A percentile compares a stretch with the other conserved stretches of the same genome.
phyloP scores from a whole-genome alignment of 768 basidiomycete genomes.

The Leccinum longicurvipes region DNA sequence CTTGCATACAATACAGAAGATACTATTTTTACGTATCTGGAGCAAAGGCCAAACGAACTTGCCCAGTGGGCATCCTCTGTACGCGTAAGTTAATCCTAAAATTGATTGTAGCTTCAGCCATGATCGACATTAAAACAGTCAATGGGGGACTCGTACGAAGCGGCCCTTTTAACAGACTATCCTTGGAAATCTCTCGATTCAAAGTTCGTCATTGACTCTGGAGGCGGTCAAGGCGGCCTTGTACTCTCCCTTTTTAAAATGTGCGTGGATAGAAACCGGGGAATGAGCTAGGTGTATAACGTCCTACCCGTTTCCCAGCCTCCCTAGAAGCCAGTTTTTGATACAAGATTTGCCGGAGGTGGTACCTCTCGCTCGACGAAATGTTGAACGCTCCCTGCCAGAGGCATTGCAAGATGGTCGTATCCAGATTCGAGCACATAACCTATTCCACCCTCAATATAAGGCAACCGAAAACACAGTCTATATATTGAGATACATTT shows the following conservation, averaged over 20 bases:
- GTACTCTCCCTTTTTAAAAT: conserved; percentile 1
- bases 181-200: conserved; percentile 1
- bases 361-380: neutral
- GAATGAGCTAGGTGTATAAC: neutral
- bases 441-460: neutral
- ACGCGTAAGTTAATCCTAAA: neutral
- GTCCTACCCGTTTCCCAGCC: neutral
- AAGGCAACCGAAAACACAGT: neutral
- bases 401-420: neutral
- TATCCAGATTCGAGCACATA: neutral
- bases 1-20: neutral
- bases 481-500: neutral
- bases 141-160: conserved; percentile 3
- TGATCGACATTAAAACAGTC: neutral
- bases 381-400: neutral
- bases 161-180: conserved; percentile 3
- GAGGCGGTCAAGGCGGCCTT: neutral
- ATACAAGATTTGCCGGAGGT: neutral
- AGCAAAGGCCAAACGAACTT: neutral
- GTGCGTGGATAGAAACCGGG: neutral
- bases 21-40: neutral
- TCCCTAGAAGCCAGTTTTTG: neutral
- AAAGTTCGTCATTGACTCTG: neutral
- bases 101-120: neutral
- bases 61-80: conserved; percentile 4